Base-by-base conservation (phyloP, 768 basidiomycete species). In the Termitomyces sp. region DNA sequence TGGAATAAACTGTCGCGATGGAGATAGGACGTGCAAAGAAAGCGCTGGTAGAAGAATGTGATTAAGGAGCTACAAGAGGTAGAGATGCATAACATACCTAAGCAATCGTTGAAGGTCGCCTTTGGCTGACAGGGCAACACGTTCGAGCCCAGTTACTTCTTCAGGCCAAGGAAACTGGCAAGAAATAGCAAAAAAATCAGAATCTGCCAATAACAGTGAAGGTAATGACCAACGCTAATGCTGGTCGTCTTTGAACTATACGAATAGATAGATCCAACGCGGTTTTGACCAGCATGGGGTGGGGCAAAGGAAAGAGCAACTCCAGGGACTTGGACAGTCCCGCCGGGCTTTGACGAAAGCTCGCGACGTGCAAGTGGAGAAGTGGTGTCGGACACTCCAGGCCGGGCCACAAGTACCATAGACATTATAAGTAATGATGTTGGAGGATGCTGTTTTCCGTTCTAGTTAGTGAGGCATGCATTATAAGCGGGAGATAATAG, bases 21-120 rank as follows among this genome's bases (percentile, higher is more conserved):
- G 74, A 71, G 59, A 89, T 87, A 2, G 85, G 79, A 2, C 76
- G 77, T 20, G 77, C 80, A 61, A 90, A 87, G 68, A 84, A 88
- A 30, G 86, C 79, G 65, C 88, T 90, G 62, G 30, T 11, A 3
- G 52, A 32, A 28, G 35, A 32, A n/a, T 41, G 35, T 61, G 28
- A 3, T 47, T 26, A 35, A 44, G 20, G 26, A 60, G 50, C 7
- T 24, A 22, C n/a, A 13, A 49, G 24, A 33, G 24, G 18, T 14
- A 14, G 26, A 13, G 51, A 30, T 35, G 26, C 14, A 28, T 7
- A 16, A 58, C 64, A 18, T 63, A 86, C 88, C 87, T 88, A 20
- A 89, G 70, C 20, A 86, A 70, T 28, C 87, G 78, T 67, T 89
- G 88, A 6, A 90, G 68, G 67, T 89, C 86, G 2, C 87, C 88